Base-by-base conservation (phyloP, 2,329 filamentous ascomycete species). In the Capronia coronata region DNA sequence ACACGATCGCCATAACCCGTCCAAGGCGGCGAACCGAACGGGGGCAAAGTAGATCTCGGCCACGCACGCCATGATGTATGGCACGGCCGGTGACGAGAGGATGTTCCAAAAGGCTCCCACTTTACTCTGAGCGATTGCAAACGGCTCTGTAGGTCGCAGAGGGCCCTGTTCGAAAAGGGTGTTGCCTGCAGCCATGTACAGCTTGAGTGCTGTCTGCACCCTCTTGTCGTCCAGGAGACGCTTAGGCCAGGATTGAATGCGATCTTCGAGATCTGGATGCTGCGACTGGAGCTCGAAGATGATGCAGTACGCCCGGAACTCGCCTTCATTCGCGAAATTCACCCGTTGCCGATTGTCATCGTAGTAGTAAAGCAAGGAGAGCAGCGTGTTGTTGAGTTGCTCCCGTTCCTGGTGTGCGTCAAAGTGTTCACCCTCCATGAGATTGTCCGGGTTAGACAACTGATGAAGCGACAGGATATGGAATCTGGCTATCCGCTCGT, bases 61-160 rank as follows among this genome's bases (percentile, higher is more conserved):
- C 19, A 81, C 77, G 63, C 80, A 83, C 6, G 75, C 79, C 75
- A 81, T 78, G 6, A 83, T 66, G 59, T 82, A 84, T 0, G 80
- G 78, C 1, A 79, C 72, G 25, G 71, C 67, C 2, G 69, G 68
- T 1, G 79, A 82, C 46, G 70, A 68, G 35, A 83, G 64, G 14
- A 80, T 59, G 8, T 67, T 70, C 71, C 80, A 84, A 57, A 83
- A 83, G 2, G 70, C 68, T 41, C 72, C 66, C 63, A 76, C 79
- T 52, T 82, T 78, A 21, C 75, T 75, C 54, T 79, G 77, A 5
- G 77, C 78, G 46, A 80, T 72, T 6, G 74, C 66, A 57, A 77
- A 76, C 3, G 67, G 67, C 40, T 71, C 67, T 46, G 67, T 67
- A 13, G 74, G 68, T 51, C 74, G 71, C 4, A 80, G 65, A 25